These are phyloP conservation scores for Ceratocystis cubensis DNA, from an alignment of 2,329 filamentous ascomycete genomes.

Conservation along the genomic window DNA sequence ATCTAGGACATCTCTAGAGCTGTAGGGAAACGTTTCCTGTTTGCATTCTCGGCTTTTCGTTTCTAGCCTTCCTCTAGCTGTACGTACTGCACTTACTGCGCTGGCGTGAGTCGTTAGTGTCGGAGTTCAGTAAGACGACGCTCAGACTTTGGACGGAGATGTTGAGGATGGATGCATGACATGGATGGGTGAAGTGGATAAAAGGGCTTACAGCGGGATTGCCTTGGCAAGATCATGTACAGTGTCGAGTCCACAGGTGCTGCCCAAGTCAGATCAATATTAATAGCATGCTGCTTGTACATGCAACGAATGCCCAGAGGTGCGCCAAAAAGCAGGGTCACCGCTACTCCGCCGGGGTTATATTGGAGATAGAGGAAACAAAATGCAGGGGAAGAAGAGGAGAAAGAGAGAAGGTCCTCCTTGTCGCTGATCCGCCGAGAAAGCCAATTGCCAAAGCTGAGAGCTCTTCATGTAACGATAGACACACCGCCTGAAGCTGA, in stretches of 20 bases:
- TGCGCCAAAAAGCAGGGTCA: not conserved
- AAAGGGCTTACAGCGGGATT: too few species aligned
- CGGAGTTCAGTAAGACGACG: too few species aligned
- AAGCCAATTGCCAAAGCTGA: not conserved
- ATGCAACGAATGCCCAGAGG: too few species aligned
- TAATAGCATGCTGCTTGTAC: too few species aligned
- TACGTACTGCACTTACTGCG: too few species aligned
- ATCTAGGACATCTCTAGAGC: not conserved
- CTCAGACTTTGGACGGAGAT: too few species aligned
- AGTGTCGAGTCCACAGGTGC: too few species aligned
- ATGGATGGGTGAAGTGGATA: too few species aligned
- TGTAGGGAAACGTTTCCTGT: not conserved
- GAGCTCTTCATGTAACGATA: not conserved
- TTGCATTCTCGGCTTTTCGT: not conserved
- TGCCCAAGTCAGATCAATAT: too few species aligned
- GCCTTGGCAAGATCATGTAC: too few species aligned
- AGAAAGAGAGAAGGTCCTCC: not conserved
- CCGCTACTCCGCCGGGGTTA: not conserved
- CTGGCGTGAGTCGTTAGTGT: too few species aligned
- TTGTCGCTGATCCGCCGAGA: not conserved
- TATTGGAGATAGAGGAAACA: not conserved
- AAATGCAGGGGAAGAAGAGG: not conserved
- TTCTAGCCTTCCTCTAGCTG: not conserved
- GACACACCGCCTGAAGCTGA: not conserved
- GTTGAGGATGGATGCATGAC: too few species aligned